Evolutionary conservation across 306 rosid genomes (phyloP), one percentile per base, ranked within the genome.

Genomic region (Boehmeria nivea): DNA sequence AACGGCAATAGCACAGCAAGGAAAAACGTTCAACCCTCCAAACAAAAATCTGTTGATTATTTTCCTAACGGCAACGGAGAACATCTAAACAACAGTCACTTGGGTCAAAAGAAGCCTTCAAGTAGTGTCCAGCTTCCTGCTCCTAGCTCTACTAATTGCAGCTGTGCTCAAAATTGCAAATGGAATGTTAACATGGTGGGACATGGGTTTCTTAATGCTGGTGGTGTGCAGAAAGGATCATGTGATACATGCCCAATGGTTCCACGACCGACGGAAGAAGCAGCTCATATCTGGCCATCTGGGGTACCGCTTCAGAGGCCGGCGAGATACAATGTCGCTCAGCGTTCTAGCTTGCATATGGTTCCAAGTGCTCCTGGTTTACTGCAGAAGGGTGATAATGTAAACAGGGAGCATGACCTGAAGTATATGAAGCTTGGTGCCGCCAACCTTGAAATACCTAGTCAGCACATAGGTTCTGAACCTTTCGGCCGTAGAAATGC

Each of bases 231-330:
- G 52, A 63, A 66, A n/a, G 86, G 81, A 68, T 74, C 83, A 61
- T 85, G 86, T 67, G 68, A 82, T 54, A 61, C 67, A 13, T 78
- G 77, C 62, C 81, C 54, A 51, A 72, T 80, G 48, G 77, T 72
- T 73, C 60, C 80, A 31, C 81, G 60, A 36, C 70, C 65, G 56
- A 77, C 67, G 66, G 79, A 68, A 61, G 89, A 82, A 54, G 80
- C 80, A 73, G 77, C 87, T 67, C 79, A 51, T 57, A 51, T 72
- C 51, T 84, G 95, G 95, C 66, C 85, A 74, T 54, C 88, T 54
- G 36, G 58, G 80, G 49, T 67, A 26, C 54, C 90, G 7, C 69
- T 60, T 61, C 83, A 67, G 24, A 36, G 60, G 40, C 65, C 88
- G 56, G 8, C 61, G 18, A 79, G 78, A 28, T 76, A 72, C 66